phyloP scores from a whole-genome alignment of 129 eudicot species.

The Arctium minus region DNA sequence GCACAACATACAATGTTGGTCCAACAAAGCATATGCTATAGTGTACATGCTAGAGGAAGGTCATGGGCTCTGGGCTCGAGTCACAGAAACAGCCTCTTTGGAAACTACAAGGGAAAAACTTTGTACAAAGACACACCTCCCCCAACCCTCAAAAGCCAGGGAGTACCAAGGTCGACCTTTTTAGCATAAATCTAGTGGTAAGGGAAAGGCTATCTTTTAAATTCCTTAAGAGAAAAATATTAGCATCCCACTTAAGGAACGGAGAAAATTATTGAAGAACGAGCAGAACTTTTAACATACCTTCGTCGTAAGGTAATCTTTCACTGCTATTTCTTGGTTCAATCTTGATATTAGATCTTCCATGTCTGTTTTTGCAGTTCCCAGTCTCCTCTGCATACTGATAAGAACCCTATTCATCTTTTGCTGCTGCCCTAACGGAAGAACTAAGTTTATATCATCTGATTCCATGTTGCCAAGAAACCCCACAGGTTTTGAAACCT shows the following conservation, averaged over 20 bases:
- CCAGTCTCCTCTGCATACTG: constrained; percentile 83
- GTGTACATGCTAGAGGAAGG: too few species aligned
- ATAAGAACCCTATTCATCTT: constrained; percentile 68
- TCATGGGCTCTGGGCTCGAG: too few species aligned
- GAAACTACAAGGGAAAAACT: not conserved
- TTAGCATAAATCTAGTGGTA: not conserved
- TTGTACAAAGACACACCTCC: too few species aligned
- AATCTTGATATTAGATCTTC: constrained; percentile 92
- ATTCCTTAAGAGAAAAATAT: not conserved
- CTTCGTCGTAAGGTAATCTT: constrained; percentile 92
- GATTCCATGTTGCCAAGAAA: constrained; percentile 34
- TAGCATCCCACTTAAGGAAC: not conserved
- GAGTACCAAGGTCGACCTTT: too few species aligned
- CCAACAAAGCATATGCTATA: too few species aligned
- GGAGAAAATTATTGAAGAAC: not conserved
- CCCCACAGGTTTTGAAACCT: constrained; percentile 33
- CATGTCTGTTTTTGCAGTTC: constrained; percentile 91
- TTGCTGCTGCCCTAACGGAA: constrained; percentile 75
- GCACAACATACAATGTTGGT: too few species aligned
- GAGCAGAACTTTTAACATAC: constrained; percentile 30
- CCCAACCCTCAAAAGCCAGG: too few species aligned
- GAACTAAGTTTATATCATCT: constrained; percentile 37
- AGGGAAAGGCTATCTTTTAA: too few species aligned
- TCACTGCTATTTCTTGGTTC: constrained; percentile 91
- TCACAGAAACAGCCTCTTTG: too few species aligned